Base-by-base conservation (phyloP, 331 rosid genomes). In the Telfairia occidentalis region DNA sequence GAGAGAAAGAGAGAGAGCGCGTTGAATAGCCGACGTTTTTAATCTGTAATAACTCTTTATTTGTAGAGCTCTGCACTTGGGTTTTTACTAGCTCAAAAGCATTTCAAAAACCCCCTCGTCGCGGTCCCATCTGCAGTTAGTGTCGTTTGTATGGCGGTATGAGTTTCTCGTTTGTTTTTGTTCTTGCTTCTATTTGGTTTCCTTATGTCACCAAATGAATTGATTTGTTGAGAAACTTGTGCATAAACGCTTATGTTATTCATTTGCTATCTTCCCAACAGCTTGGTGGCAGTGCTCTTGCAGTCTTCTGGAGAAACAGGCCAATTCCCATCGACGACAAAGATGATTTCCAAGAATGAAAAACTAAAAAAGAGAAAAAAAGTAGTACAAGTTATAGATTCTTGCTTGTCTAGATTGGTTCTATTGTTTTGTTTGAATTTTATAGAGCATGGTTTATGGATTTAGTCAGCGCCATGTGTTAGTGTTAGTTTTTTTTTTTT, bases 81-180 rank as follows among this genome's bases (percentile, higher is more conserved):
- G 26, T 91, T 91, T 85, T 85, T 87, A 45, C 96, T 94, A 57
- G 98, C 98, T 81, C 96, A 94, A 81, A 94, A 90, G 83, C 98
- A 91, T 85, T 94, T 91, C 58, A 80, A 89, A 26, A 91, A 94
- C 71, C 97, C 98, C 16, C 90, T 91, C n/a, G 97, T 94, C 7
- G 92, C 97, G 8, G 96, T 90, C 81, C 98, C 98, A 74, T 91
- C 97, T 13, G 97, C 98, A 18, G 97, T 94, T 70, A 94, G 97
- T 11, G 97, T 94, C 57, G 96, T 94, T 73, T 94, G 96, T 76
- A 94, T 94, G 98, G 98, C 98, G 67, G 98, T 94, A 86, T 1
- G 85, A 48, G 73, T 66, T 69, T 59, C 19, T 15, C 7, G 73
- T 37, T 32, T 60, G 50, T 32, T 77, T 38, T 40, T 54, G n/a